phyloP scores from a whole-genome alignment of 768 basidiomycete genomes.

The Russula abietina region DNA sequence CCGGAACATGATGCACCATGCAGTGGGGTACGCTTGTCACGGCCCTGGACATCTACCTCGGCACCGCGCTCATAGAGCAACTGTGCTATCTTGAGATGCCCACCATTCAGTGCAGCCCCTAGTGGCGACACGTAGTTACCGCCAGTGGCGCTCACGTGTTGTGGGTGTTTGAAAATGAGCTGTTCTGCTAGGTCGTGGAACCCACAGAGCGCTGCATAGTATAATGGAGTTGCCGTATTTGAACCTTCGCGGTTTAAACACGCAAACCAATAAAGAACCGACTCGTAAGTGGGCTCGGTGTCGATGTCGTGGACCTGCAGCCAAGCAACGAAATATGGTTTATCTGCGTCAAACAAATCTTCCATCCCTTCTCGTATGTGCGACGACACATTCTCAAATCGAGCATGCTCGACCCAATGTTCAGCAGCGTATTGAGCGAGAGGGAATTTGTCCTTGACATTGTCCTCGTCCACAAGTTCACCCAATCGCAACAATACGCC shows the following conservation, averaged over 20 bases:
- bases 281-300: neutral
- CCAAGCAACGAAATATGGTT: neutral
- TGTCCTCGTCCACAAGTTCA: neutral
- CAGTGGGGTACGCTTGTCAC: neutral
- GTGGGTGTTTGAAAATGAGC: neutral
- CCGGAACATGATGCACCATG: neutral
- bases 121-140: neutral
- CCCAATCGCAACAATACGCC: neutral
- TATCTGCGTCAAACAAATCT: neutral
- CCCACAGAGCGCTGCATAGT: neutral
- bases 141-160: neutral
- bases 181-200: neutral
- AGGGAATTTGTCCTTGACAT: neutral
- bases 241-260: fast-evolving
- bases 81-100: neutral
- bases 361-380: neutral
- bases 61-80: neutral
- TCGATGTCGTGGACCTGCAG: neutral
- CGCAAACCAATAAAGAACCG: no score
- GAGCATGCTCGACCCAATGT: neutral
- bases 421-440: neutral
- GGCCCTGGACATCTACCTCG: neutral
- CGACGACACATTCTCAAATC: neutral
- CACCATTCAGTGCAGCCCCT: neutral
- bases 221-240: neutral